Evolutionary conservation across 225 moss, liverwort and hornwort genomes (phyloP).

Genomic region (Bryum argenteum): DNA sequence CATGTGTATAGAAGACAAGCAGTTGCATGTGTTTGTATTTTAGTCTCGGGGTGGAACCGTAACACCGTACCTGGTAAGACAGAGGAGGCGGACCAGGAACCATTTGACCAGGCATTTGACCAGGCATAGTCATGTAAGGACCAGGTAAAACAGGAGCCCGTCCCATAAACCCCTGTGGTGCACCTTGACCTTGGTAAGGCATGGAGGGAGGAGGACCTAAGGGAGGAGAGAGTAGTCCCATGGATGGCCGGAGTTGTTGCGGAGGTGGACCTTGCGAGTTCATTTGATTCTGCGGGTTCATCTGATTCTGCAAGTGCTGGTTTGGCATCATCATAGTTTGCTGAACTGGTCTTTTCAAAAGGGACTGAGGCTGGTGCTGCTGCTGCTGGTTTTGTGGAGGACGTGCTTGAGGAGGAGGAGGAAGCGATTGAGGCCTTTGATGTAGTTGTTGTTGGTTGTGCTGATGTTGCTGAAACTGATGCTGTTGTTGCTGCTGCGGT

Average conservation of each 20-base stretch:
- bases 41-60: background rate
- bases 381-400: constrained; percentile 54
- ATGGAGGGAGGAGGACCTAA: constrained; percentile 64
- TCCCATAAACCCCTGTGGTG: constrained; percentile 49
- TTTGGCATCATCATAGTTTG: constrained; percentile 58
- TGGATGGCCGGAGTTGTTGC: constrained; percentile 63
- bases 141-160: constrained; percentile 55
- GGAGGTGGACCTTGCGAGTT: constrained; percentile 60
- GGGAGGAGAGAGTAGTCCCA: constrained; percentile 69
- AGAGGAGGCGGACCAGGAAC: constrained; percentile 54
- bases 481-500: constrained; percentile 50
- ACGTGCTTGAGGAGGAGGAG: constrained; percentile 62
- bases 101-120: constrained; percentile 64
- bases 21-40: background rate
- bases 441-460: constrained; percentile 43
- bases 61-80: constrained; percentile 51
- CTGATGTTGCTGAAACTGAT: constrained; percentile 54
- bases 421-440: constrained; percentile 62
- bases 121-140: constrained; percentile 59
- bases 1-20: background rate
- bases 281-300: constrained; percentile 53
- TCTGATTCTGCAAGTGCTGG: constrained; percentile 53
- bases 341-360: constrained; percentile 48
- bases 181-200: constrained; percentile 54
- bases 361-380: constrained; percentile 51